Evolutionary conservation across 495 filamentous ascomycete species (phyloP).

Genomic region (Echria macrotheca): DNA sequence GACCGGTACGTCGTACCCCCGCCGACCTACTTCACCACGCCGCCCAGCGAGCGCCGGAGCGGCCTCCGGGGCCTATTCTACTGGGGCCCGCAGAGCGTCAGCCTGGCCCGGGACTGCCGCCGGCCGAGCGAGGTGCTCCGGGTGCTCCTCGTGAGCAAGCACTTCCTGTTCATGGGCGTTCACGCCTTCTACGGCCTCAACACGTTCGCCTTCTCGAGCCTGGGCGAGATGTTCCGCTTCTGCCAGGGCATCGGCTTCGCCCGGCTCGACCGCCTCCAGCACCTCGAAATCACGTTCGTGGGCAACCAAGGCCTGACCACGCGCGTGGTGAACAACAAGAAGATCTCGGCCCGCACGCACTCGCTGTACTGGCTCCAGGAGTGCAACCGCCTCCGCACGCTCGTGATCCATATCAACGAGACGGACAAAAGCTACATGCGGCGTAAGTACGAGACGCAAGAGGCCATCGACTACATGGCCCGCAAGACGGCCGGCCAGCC

Average conservation of each 20-base stretch:
- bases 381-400: conserved; percentile 27
- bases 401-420: conserved; percentile 35
- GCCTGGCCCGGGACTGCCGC: conserved; percentile 17
- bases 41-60: conserved; percentile 12
- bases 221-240: conserved; percentile 39
- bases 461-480: conserved; percentile 11
- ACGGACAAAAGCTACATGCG: conserved; percentile 13
- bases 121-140: conserved; percentile 23
- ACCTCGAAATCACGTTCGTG: conserved; percentile 31
- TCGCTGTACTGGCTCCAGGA: conserved; percentile 24
- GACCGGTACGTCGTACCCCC: conserved; percentile 25
- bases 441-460: conserved; percentile 21
- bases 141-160: conserved; percentile 26
- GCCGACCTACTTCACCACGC: conserved; percentile 15
- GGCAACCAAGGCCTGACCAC: conserved; percentile 23
- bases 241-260: conserved; percentile 27
- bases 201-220: conserved; percentile 40
- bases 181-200: conserved; percentile 41
- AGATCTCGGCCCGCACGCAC: conserved; percentile 16
- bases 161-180: conserved; percentile 28
- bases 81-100: conserved; percentile 22
- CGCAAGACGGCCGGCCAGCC: conserved; percentile 28
- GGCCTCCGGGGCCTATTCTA: conserved; percentile 29
- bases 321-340: neutral
- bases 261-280: conserved; percentile 29